phyloP scores from a whole-genome alignment of 176 grass and related monocot species.

The Oryza glaberrima region DNA sequence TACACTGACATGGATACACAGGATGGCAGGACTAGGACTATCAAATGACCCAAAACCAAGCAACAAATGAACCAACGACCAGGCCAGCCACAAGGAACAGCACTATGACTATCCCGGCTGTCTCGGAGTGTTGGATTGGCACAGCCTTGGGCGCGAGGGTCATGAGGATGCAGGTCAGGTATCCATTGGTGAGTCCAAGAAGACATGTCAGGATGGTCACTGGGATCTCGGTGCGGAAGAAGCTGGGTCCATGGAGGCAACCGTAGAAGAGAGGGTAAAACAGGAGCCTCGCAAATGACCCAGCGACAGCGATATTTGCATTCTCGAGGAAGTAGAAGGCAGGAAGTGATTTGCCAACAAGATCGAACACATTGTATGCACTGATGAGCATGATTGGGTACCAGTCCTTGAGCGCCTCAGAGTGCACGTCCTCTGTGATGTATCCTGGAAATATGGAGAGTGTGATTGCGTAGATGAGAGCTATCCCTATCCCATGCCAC shows the following conservation, averaged over 20 bases:
- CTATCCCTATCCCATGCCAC: constrained; percentile 70
- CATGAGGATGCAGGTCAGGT: constrained; percentile 81
- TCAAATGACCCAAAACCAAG: constrained; percentile 97
- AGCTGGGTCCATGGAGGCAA: constrained; percentile 82
- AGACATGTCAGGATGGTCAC: constrained; percentile 77
- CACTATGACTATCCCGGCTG: constrained; percentile 80
- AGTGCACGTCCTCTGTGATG: constrained; percentile 97
- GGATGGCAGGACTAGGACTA: neutral
- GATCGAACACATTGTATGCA: constrained; percentile 90
- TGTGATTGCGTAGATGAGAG: constrained; percentile 78
- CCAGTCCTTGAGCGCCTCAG: constrained; percentile 81
- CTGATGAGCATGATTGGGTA: constrained; percentile 86
- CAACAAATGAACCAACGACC: constrained; percentile 63
- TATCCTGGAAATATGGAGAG: constrained; percentile 94
- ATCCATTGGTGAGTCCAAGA: constrained; percentile 83
- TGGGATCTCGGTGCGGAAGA: constrained; percentile 79
- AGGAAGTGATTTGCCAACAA: constrained; percentile 75
- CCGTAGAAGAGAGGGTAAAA: constrained; percentile 87
- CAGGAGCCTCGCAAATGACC: constrained; percentile 64
- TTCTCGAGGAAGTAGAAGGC: constrained; percentile 74
- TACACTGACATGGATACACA: constrained; percentile 17
- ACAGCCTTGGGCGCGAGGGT: constrained; percentile 89
- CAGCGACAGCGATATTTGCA: constrained; percentile 53
- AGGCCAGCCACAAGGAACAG: constrained; percentile 82
- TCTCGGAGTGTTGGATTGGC: constrained; percentile 88